phyloP scores from a whole-genome alignment of 345 rosid species.

The Salix dunnii region DNA sequence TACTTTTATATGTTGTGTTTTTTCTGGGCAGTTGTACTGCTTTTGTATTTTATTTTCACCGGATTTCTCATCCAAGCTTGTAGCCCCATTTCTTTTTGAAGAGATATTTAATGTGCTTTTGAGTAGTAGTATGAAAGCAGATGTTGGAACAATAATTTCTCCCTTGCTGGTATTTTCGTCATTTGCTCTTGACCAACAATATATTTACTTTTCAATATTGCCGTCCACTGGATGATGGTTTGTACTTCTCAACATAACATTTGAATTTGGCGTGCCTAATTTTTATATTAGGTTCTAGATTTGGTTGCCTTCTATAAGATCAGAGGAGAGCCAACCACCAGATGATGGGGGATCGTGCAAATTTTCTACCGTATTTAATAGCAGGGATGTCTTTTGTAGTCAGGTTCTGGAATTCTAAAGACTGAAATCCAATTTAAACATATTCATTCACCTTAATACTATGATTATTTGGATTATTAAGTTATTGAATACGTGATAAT shows the following conservation, averaged over 20 bases:
- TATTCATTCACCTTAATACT: too few relatives aligned
- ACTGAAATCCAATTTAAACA: too few relatives aligned
- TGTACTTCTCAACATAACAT: background rate
- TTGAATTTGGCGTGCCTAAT: background rate
- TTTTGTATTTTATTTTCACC: background rate
- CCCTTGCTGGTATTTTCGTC: background rate
- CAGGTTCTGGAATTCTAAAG: too few relatives aligned
- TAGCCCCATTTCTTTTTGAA: background rate
- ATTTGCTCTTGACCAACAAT: background rate
- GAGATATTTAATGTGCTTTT: background rate
- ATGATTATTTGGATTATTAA: too few relatives aligned
- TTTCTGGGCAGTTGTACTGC: constrained; percentile 16
- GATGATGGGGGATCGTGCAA: too few relatives aligned
- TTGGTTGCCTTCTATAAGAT: too few relatives aligned
- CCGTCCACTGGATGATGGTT: background rate
- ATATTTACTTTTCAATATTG: background rate
- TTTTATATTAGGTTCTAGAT: too few relatives aligned
- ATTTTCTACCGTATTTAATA: too few relatives aligned
- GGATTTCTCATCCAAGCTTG: background rate
- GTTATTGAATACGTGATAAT: too few relatives aligned
- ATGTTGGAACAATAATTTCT: background rate
- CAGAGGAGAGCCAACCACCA: too few relatives aligned
- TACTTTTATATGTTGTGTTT: constrained; percentile 9
- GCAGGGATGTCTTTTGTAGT: too few relatives aligned
- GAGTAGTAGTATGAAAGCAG: background rate